phyloP scores from a whole-genome alignment of 2,329 filamentous ascomycete genomes.

The Alternaria dauci region DNA sequence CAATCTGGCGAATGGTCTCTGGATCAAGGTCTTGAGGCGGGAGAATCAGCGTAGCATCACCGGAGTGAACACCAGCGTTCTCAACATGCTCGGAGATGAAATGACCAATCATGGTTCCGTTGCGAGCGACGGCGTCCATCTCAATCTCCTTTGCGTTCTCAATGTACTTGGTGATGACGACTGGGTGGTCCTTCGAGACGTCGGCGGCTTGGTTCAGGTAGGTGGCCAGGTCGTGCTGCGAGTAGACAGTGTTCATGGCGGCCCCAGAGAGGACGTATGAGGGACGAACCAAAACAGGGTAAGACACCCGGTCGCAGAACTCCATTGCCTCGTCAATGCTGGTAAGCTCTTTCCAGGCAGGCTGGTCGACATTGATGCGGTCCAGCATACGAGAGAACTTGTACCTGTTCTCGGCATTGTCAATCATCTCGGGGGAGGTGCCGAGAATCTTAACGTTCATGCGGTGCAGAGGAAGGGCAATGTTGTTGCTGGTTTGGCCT shows the following conservation, averaged over 20 bases:
- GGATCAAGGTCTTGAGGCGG: conserved; percentile 91
- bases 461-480: conserved; percentile 86
- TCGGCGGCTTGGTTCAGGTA: conserved; percentile 91
- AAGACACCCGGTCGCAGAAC: conserved; percentile 89
- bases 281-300: conserved; percentile 92
- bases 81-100: conserved; percentile 99
- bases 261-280: conserved; percentile 97
- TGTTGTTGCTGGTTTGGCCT: conserved; percentile 97
- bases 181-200: conserved; percentile 93
- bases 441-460: conserved; percentile 91
- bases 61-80: conserved; percentile 97
- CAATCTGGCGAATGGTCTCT: conserved; percentile 55
- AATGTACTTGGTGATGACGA: conserved; percentile 99
- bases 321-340: conserved; percentile 88
- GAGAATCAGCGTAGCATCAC: conserved; percentile 93
- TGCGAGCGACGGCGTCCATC: conserved; percentile 95
- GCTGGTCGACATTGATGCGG: conserved; percentile 92
- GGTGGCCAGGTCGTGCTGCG: conserved; percentile 85
- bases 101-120: conserved; percentile 89
- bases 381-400: conserved; percentile 99
- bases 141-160: conserved; percentile 99
- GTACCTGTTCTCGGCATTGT: conserved; percentile 95
- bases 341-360: conserved; percentile 96
- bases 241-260: conserved; percentile 99
- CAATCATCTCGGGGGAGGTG: conserved; percentile 98